Evolutionary conservation across 1,284 basidiomycete species (phyloP).

Genomic region (Bondarzewia mesenterica): DNA sequence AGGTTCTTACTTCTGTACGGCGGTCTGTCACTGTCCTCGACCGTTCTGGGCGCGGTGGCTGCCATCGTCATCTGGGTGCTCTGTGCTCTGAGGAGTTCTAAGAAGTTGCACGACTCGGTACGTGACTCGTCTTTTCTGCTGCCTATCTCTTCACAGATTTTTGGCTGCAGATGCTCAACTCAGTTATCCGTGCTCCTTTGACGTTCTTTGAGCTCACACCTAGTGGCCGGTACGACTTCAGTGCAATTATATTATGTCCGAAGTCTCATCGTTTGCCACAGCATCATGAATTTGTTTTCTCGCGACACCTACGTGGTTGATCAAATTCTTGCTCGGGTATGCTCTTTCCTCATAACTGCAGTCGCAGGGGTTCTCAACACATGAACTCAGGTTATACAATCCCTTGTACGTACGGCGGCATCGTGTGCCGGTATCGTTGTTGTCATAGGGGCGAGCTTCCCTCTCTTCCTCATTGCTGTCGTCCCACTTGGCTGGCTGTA

Average conservation of each 20-base stretch:
- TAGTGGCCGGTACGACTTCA: conserved; percentile 51
- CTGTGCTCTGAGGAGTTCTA: conserved; percentile 72
- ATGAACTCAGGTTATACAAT: conserved; percentile 48
- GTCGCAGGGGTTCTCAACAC: conserved; percentile 3
- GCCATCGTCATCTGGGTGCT: conserved; percentile 71
- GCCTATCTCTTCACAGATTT: neutral
- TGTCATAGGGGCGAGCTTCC: conserved; percentile 78
- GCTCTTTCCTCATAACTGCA: conserved; percentile 7
- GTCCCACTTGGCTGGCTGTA: conserved; percentile 75
- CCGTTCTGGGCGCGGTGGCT: conserved; percentile 43
- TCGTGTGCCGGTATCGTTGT: conserved; percentile 66
- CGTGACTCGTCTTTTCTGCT: conserved; percentile 19
- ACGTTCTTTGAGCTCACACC: conserved; percentile 86
- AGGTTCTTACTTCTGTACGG: conserved; percentile 58
- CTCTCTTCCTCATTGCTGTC: conserved; percentile 73
- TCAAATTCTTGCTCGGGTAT: conserved; percentile 63
- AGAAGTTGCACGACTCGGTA: conserved; percentile 69
- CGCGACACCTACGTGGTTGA: conserved; percentile 92
- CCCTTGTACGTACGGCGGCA: conserved; percentile 54
- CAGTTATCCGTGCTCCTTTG: conserved; percentile 78
- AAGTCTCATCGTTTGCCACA: conserved; percentile 19
- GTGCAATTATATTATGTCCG: neutral
- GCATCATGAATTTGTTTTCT: conserved; percentile 84
- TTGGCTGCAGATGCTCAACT: conserved; percentile 53
- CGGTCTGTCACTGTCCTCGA: conserved; percentile 44